Evolutionary conservation across 176 grass and related monocot species (phyloP), one percentile per base, ranked within the genome.

Genomic region (Eragrostis curvula): DNA sequence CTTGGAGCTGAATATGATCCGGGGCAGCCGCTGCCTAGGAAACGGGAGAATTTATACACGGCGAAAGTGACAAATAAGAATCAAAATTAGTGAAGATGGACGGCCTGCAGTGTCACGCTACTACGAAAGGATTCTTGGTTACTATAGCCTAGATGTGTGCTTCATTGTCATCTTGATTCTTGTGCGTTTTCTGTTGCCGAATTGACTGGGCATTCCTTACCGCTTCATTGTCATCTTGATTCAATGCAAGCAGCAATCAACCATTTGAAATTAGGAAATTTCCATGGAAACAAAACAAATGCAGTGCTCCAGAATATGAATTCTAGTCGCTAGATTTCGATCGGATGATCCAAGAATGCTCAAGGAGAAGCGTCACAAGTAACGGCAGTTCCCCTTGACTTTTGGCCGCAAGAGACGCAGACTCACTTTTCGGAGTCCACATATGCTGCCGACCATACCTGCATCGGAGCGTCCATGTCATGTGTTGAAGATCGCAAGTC

Each of bases 101-200:
- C 58, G 16, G 79, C 79, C 79, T 52, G 79, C 79, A 59, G 16
- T 16, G 17, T 3, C 40, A 80, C 49, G 49, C 14, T 18, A 10
- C 28, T 30, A 4, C 52, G 18, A 55, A 55, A 1, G 5, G 6
- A 55, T 1, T 45, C 43, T 10, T 45, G 42, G 42, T 4, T 43
- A 43, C 4, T 43, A n/a, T n/a, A n/a, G n/a, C n/a, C n/a, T n/a
- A n/a, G n/a, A 4, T 36, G 49, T 5, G 47, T 12, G 12, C 3
- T 0, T 49, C 47, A 49, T 49, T 49, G 12, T 49, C 47, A 49
- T 49, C 47, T 10, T 49, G 47, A 14, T 5, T 52, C 50, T 6
- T 14, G 47, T 14, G 52, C 2, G 18, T 17, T 21, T n/a, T 1
- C 1, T 21, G 18, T n/a, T 56, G 52, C 18, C 8, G 52, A 56